These are phyloP conservation scores for Tricholoma bakamatsutake DNA, from an alignment of 768 basidiomycete genomes.

Conservation along the genomic window DNA sequence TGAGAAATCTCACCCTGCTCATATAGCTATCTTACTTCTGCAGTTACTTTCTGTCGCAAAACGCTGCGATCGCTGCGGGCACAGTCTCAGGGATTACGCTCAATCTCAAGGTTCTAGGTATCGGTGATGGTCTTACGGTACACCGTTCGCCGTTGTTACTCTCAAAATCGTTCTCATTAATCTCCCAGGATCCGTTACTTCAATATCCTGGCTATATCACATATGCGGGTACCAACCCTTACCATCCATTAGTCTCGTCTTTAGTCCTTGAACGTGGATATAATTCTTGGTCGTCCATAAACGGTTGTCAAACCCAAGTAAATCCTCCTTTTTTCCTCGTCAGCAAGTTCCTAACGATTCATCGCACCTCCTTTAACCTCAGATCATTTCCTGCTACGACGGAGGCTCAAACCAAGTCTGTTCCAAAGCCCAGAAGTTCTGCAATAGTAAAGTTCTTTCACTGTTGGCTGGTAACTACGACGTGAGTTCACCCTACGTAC, in stretches of 20 bases:
- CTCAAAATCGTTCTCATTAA: not conserved
- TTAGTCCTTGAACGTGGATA: conserved; percentile 37
- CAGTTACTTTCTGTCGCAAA: conserved; percentile 54
- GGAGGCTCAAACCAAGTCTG: conserved; percentile 44
- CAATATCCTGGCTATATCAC: conserved; percentile 56
- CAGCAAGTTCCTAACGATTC: not conserved
- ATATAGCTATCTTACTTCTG: not conserved
- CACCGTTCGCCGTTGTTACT: conserved; percentile 5
- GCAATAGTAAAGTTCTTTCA: conserved; percentile 49
- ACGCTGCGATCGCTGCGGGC: conserved; percentile 46
- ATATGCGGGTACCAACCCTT: conserved; percentile 52
- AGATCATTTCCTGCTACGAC: conserved; percentile 51
- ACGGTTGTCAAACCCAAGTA: conserved; percentile 49
- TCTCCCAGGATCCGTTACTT: conserved; percentile 31
- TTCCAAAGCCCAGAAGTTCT: conserved; percentile 50
- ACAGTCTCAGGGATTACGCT: conserved; percentile 39
- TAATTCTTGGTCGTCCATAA: conserved; percentile 32
- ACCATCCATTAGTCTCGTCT: conserved; percentile 45
- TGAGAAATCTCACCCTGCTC: not conserved
- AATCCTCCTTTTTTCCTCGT: not conserved
- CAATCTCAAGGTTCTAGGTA: conserved; percentile 57
- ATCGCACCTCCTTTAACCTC: not conserved
- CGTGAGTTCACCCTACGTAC: conserved; percentile 19
- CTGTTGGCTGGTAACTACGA: conserved; percentile 52
- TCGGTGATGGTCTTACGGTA: conserved; percentile 60